These are phyloP conservation scores for Nakaseomyces kungkrabaensis DNA, from an alignment of 1,139 yeast genomes.

Conservation along the genomic window DNA sequence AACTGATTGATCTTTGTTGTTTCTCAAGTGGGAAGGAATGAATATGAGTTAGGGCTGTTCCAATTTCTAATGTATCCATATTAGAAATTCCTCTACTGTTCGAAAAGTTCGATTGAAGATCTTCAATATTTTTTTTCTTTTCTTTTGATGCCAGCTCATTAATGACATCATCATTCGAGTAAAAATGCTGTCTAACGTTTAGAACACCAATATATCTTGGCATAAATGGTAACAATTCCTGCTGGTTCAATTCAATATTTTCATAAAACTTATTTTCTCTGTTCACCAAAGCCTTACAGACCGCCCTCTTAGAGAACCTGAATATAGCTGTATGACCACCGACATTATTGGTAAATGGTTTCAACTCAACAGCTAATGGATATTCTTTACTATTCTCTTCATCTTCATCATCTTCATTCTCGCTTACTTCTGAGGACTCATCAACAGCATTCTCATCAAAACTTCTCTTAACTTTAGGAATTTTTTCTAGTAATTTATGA, in stretches of 20 bases:
- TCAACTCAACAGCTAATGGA: conserved; percentile 71
- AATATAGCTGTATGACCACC: conserved; percentile 99
- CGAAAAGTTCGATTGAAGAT: not conserved
- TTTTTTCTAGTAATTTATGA: not conserved
- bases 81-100: not conserved
- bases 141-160: conserved; percentile 7
- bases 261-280: conserved; percentile 91
- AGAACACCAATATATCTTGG: conserved; percentile 90
- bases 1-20: conserved; percentile 6
- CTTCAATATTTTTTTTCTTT: conserved; percentile 3
- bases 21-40: conserved; percentile 13
- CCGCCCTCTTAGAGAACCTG: conserved; percentile 81
- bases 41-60: conserved; percentile 15
- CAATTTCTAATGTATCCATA: conserved; percentile 1
- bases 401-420: conserved; percentile 16
- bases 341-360: conserved; percentile 83
- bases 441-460: not conserved
- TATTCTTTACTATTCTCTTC: conserved; percentile 32
- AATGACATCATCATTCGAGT: conserved; percentile 20
- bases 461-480: conserved; percentile 1
- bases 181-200: conserved; percentile 61
- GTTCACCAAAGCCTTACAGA: conserved; percentile 88
- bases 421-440: conserved; percentile 14
- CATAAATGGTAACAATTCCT: conserved; percentile 72
- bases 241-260: conserved; percentile 66